These are phyloP conservation scores for Neopestalotiopsis sp. DNA, from an alignment of 2,329 filamentous ascomycete species.

Conservation along the genomic window DNA sequence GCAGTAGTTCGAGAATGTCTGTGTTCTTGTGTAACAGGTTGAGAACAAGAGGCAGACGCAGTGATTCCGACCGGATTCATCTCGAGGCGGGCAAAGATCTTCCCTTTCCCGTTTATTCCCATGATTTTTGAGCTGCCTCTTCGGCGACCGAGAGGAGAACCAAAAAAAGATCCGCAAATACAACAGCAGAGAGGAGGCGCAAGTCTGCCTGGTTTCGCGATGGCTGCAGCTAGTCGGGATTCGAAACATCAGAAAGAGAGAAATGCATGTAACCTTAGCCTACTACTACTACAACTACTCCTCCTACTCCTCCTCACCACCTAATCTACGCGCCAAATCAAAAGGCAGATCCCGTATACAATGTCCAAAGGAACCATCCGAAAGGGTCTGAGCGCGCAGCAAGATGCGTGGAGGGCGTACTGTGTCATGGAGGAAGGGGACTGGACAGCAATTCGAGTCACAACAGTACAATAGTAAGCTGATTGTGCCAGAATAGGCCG, in stretches of 20 bases:
- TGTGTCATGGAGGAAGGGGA: too few relatives aligned
- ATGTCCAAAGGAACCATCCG: too few relatives aligned
- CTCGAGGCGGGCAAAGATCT: not conserved
- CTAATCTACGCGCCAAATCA: too few relatives aligned
- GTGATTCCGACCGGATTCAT: not conserved
- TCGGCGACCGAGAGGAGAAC: not conserved
- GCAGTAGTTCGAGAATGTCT: not conserved
- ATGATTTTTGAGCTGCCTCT: not conserved
- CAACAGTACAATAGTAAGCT: too few relatives aligned
- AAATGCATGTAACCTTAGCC: not conserved
- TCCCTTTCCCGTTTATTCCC: not conserved
- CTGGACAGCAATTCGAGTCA: too few relatives aligned
- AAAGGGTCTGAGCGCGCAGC: too few relatives aligned
- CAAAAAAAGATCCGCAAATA: not conserved
- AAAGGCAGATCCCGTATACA: too few relatives aligned
- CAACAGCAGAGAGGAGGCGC: not conserved
- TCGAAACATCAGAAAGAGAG: not conserved
- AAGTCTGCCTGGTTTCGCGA: not conserved
- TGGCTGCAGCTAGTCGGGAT: not conserved
- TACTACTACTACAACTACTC: too few relatives aligned
- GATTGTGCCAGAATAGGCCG: too few relatives aligned
- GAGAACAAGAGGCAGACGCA: not conserved
- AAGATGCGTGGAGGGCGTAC: too few relatives aligned
- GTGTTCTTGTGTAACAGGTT: not conserved
- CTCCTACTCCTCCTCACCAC: too few relatives aligned